phyloP scores from a whole-genome alignment of 306 rosid genomes.

The Purshia tridentata region DNA sequence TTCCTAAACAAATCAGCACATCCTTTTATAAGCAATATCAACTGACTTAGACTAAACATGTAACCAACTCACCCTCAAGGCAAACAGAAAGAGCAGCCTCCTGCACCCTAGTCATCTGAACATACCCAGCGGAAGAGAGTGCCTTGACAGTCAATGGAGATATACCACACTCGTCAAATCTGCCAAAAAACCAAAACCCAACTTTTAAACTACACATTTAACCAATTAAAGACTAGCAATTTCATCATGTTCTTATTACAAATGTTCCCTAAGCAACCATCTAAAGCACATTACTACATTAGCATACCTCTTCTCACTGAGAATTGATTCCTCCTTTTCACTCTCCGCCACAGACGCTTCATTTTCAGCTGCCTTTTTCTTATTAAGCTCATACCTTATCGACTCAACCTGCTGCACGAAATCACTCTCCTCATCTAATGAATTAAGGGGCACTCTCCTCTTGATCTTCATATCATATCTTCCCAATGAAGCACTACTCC shows the following conservation, averaged over 20 bases:
- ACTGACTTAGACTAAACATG: not conserved
- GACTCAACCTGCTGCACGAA: conserved; percentile 59
- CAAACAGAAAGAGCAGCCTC: conserved; percentile 67
- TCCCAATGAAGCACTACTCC: conserved; percentile 79
- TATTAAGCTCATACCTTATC: conserved; percentile 54
- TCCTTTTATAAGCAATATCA: not conserved
- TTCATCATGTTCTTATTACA: not conserved
- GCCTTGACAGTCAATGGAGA: conserved; percentile 78
- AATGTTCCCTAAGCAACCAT: not conserved
- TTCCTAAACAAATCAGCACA: not conserved
- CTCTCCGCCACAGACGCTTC: conserved; percentile 20
- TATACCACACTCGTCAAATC: conserved; percentile 82
- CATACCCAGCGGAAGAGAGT: conserved; percentile 70
- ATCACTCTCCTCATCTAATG: conserved; percentile 42
- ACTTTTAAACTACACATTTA: not conserved
- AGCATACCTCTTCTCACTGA: conserved; percentile 63
- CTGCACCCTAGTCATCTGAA: conserved; percentile 76
- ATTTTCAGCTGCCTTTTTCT: conserved; percentile 45
- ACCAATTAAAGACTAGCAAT: not conserved
- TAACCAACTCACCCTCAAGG: conserved; percentile 65
- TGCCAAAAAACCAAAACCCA: conserved; percentile 29
- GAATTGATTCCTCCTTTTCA: conserved; percentile 37
- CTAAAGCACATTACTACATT: not conserved
- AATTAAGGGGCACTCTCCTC: conserved; percentile 52
- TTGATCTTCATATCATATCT: conserved; percentile 64